phyloP scores from a whole-genome alignment of 176 grass and related monocot species.

The Triticum dicoccoides region DNA sequence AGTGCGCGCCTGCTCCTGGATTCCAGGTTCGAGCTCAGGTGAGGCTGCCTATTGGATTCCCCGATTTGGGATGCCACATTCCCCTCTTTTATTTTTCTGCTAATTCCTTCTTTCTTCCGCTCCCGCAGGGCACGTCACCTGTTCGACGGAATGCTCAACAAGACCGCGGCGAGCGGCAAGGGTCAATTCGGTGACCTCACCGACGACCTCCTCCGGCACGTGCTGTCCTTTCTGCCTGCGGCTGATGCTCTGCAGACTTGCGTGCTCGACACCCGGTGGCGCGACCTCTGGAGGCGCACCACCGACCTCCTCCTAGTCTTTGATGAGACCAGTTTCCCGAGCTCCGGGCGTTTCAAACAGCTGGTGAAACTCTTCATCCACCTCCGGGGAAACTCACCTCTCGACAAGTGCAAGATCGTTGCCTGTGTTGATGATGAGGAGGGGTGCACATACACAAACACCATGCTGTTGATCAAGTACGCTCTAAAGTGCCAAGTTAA shows the following conservation, averaged over 20 bases:
- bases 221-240: accelerated
- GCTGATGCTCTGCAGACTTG: neutral
- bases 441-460: too few relatives aligned
- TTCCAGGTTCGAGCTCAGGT: too few relatives aligned
- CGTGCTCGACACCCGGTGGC: neutral
- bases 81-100: too few relatives aligned
- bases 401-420: neutral
- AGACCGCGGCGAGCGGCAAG: neutral
- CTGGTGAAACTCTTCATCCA: neutral
- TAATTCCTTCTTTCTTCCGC: neutral
- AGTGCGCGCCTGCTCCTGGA: too few relatives aligned
- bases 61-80: too few relatives aligned
- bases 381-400: neutral
- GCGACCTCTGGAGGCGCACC: neutral
- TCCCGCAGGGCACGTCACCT: neutral
- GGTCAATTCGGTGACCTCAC: neutral
- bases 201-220: neutral
- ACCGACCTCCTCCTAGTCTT: neutral
- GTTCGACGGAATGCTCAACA: neutral
- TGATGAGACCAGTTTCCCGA: neutral
- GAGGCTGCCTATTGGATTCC: too few relatives aligned
- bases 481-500: neutral
- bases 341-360: neutral
- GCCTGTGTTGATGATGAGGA: neutral
- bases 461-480: neutral